Conservation (phyloP, 2,329 filamentous ascomycete genomes). For the Hortaea werneckii region DNA sequence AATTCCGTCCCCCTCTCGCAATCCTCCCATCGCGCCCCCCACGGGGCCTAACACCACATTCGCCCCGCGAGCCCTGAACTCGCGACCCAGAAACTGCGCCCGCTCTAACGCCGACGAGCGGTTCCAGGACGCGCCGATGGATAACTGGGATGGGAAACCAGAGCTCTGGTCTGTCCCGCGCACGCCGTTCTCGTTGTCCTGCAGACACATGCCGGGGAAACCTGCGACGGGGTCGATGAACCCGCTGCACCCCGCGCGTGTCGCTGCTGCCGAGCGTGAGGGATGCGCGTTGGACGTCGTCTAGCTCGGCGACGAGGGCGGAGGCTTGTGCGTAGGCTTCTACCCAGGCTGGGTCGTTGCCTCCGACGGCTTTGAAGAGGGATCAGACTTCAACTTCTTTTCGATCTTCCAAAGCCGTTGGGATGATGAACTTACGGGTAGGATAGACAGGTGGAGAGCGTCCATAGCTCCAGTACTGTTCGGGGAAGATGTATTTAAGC, state of each 20-base stretch:
- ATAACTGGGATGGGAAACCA: slow-evolving; percentile 28
- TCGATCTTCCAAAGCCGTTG: no score
- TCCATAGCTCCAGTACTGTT: background rate
- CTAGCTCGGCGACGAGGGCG: slow-evolving; percentile 22
- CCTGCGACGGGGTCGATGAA: slow-evolving; percentile 27
- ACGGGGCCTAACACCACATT: slow-evolving; percentile 23
- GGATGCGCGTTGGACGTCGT: slow-evolving; percentile 26
- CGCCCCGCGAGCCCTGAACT: slow-evolving; percentile 24
- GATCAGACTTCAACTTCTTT: no score
- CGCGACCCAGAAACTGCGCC: slow-evolving; percentile 23
- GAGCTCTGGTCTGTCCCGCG: slow-evolving; percentile 22
- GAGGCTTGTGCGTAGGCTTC: background rate
- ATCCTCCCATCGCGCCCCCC: slow-evolving; percentile 21
- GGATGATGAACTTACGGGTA: background rate
- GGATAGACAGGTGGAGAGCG: background rate
- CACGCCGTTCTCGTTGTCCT: slow-evolving; percentile 29
- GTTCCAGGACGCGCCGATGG: slow-evolving; percentile 31
- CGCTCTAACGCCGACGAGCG: slow-evolving; percentile 23
- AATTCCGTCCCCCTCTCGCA: slow-evolving; percentile 3
- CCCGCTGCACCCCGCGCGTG: slow-evolving; percentile 22
- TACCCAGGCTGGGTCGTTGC: background rate
- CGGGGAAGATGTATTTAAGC: background rate
- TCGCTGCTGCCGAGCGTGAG: slow-evolving; percentile 1
- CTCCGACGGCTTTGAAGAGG: background rate
- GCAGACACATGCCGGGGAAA: slow-evolving; percentile 26